phyloP scores from a whole-genome alignment of 352 stramenopile genomes.

The Phytopythium aichiense region DNA sequence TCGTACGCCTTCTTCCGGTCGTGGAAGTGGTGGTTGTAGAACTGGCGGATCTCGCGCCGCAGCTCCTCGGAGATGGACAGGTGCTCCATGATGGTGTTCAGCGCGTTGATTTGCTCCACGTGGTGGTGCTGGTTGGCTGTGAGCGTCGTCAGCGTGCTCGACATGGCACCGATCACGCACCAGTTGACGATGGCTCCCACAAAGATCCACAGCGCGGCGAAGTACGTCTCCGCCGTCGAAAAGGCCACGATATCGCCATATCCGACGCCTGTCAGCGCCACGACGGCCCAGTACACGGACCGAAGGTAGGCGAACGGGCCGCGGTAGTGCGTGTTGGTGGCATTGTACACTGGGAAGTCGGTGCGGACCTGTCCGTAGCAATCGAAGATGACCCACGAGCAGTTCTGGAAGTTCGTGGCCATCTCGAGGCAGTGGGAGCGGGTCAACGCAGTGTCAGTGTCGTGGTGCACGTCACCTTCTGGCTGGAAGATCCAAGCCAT shows the following conservation, averaged over 20 bases:
- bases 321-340: slow-evolving; percentile 33
- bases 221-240: slow-evolving; percentile 67
- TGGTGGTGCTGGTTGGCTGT: slow-evolving; percentile 57
- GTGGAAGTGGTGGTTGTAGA: slow-evolving; percentile 68
- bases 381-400: slow-evolving; percentile 67
- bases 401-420: slow-evolving; percentile 52
- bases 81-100: slow-evolving; percentile 65
- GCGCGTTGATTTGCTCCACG: slow-evolving; percentile 61
- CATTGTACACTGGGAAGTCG: slow-evolving; percentile 37
- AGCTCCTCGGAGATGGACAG: slow-evolving; percentile 48
- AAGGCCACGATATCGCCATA: slow-evolving; percentile 77
- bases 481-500: slow-evolving; percentile 32
- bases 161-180: slow-evolving; percentile 74
- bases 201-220: slow-evolving; percentile 74
- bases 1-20: slow-evolving; percentile 63
- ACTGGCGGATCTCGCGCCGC: slow-evolving; percentile 57
- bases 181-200: slow-evolving; percentile 76
- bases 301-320: slow-evolving; percentile 61
- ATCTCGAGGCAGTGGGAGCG: slow-evolving; percentile 42
- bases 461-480: not conserved
- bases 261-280: slow-evolving; percentile 62
- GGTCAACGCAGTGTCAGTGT: slow-evolving; percentile 11
- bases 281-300: slow-evolving; percentile 72
- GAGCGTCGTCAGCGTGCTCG: slow-evolving; percentile 69
- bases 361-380: slow-evolving; percentile 60